Base-by-base conservation (phyloP, 2,329 filamentous ascomycete species). In the Cordyceps pruinosa region DNA sequence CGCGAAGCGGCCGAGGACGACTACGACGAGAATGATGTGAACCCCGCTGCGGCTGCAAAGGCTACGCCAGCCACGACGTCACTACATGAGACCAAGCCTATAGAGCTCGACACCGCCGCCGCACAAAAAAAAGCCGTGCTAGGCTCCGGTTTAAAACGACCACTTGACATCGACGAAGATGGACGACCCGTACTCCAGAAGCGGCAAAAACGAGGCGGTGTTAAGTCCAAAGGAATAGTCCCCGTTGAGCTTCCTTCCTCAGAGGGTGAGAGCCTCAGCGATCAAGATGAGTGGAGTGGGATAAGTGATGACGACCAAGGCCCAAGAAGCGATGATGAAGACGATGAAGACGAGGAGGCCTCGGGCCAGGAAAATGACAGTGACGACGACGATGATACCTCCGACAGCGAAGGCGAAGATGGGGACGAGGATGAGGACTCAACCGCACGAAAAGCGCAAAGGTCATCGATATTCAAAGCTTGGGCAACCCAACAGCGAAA, bases 401-500 rank as follows among this genome's bases (percentile, higher is more conserved):
- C 70, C 13, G 68, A 69, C 2, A 69, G 67, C 1, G 69, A 68
- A 4, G 70, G 68, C 2, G 68, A 68, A 1, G 70, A 69, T 1
- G 61, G 65, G 1, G 66, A 68, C 50, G 65, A 67, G 23, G 70
- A 69, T 12, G 69, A 72, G 10, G 64, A 61, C 2, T 64, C 66
- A 2, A 59, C 64, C 10, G 65, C 64, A 21, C 62, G 62, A 34
- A 66, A 68, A 47, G 64, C 67, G 17, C 68, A 70, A 62, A 73
- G 59, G 70, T 69, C 72, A 7, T 84, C 82, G 2, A 90, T 90
- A 0, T 99, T 99, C 78, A 97, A 97, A 70, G 82, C 87, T 2
- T 99, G 94, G 94, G 94, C 94, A 21, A 85, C 86, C 30, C 84
- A 89, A 64, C 88, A 94, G 71, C 83, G 92, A 58, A 96, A 97